Base-by-base conservation (phyloP, 2,329 filamentous ascomycete species). In the Chaetomiaceae sp. region DNA sequence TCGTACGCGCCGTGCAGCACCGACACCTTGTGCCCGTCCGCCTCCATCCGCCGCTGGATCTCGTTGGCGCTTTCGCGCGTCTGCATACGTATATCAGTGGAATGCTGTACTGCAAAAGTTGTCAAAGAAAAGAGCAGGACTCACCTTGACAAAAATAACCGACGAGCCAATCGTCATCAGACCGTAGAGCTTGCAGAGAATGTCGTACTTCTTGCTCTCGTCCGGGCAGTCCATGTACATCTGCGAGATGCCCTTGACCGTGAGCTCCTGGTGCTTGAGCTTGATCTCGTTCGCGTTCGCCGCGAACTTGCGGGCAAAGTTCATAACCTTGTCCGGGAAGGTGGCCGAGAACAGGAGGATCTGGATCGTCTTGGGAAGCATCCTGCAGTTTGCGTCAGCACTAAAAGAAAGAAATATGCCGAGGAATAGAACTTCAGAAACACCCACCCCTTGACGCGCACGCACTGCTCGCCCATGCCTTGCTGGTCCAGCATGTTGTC, bases 401-500 rank as follows among this genome's bases (percentile, higher is more conserved):
- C 9, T 54, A 52, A 18, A 22, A 6, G 4, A 20, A 15, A 32
- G 14, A n/a, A 14, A 4, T 7, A 30, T 8, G 9, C 4, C 4
- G 15, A 6, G 29, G n/a, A 6, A n/a, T n/a, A n/a, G 29, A 32
- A n/a, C 3, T 32, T n/a, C 7, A n/a, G 3, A n/a, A n/a, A n/a
- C 6, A 70, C 81, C 60, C 68, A 93, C 88, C 69, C 68, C 72
- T 94, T 95, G 58, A 96, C 88, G 56, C 90, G 83, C 58, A 89
- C 79, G 67, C 91, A 97, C 69, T 98, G 93, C 49, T 97, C 93
- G 42, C 93, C 93, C 45, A 98, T 75, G 42, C 93, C 91, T 68
- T 95, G 88, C 67, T 91, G 85, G 62, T 97, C 93, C 50, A 98
- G 73, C 93, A 98, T 98, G 70, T 96, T 97, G 70, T 98, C 93